Evolutionary conservation across 1,284 basidiomycete species (phyloP).

Genomic region (Apiotrichum domesticum): DNA sequence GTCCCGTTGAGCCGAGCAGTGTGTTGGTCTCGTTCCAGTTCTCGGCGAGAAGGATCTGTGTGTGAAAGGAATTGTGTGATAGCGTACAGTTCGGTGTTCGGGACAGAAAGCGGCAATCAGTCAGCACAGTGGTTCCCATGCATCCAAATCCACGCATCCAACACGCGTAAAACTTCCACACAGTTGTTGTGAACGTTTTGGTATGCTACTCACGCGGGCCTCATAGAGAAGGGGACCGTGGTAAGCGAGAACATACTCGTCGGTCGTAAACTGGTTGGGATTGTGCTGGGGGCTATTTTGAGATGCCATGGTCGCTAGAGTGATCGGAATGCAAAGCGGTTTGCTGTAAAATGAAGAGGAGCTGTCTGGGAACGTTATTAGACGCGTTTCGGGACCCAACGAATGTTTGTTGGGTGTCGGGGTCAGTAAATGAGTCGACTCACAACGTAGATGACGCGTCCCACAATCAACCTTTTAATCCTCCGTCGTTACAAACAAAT

Average conservation of each 20-base stretch:
- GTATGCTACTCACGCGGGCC: slow-evolving; percentile 59
- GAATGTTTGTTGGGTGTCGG: background rate
- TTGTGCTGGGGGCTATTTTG: slow-evolving; percentile 13
- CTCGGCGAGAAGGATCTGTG: slow-evolving; percentile 68
- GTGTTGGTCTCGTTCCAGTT: slow-evolving; percentile 66
- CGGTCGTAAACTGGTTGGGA: slow-evolving; percentile 44
- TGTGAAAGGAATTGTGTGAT: background rate
- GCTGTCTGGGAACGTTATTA: background rate
- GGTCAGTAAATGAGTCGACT: background rate
- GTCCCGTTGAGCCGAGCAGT: slow-evolving; percentile 61
- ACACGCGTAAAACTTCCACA: slow-evolving; percentile 13
- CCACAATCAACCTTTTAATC: background rate
- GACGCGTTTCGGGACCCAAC: background rate
- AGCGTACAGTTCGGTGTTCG: too few species aligned
- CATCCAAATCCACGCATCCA: background rate
- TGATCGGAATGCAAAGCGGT: background rate
- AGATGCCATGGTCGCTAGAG: slow-evolving; percentile 14
- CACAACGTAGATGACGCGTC: background rate
- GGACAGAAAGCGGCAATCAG: background rate
- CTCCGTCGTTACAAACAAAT: background rate
- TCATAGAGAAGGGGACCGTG: slow-evolving; percentile 93
- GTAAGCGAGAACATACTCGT: slow-evolving; percentile 85
- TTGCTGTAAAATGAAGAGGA: background rate
- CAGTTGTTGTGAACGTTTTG: slow-evolving; percentile 4
- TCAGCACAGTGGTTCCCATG: slow-evolving; percentile 14